Evolutionary conservation across 345 rosid genomes (phyloP).

Genomic region (Jatropha curcas): DNA sequence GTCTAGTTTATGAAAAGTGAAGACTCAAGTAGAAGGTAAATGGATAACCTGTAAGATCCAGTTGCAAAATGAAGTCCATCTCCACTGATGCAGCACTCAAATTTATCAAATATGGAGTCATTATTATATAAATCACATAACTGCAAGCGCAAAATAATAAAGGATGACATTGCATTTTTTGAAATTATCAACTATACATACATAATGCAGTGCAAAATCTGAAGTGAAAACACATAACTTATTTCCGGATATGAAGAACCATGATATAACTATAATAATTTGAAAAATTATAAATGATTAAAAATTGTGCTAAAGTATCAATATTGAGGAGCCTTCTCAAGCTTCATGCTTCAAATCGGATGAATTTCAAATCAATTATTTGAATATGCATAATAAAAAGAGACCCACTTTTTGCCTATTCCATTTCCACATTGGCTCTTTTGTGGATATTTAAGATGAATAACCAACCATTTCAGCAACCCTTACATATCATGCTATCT

Average conservation of each 20-base stretch:
- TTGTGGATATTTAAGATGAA: background rate
- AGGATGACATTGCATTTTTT: background rate
- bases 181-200: constrained; percentile 5
- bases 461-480: background rate
- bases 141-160: constrained; percentile 38
- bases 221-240: background rate
- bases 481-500: background rate
- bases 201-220: background rate
- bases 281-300: background rate
- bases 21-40: constrained; percentile 11
- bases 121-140: constrained; percentile 56
- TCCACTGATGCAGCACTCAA: constrained; percentile 64
- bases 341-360: background rate
- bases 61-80: constrained; percentile 62
- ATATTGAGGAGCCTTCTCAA: background rate
- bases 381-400: background rate
- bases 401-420: background rate
- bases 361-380: background rate
- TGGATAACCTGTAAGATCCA: constrained; percentile 64
- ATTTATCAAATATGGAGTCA: constrained; percentile 69
- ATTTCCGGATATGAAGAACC: background rate
- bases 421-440: background rate
- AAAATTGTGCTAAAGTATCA: background rate
- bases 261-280: too few relatives aligned
- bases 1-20: background rate